Conservation (phyloP, 2,329 filamentous ascomycete genomes). For the Truncatella angustata region DNA sequence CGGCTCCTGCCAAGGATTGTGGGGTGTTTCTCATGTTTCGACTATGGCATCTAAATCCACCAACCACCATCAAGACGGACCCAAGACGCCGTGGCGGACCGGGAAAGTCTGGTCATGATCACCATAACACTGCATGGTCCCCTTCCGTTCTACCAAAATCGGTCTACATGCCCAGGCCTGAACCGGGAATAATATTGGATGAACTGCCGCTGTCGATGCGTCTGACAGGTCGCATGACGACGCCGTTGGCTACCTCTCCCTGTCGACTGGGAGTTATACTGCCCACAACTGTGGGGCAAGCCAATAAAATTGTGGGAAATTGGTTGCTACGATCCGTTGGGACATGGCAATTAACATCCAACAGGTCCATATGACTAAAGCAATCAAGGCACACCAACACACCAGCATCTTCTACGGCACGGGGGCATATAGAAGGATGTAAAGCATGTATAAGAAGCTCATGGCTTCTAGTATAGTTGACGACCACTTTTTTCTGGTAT, state of each 20-base stretch:
- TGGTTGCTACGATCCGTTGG: background rate
- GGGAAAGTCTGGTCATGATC: background rate
- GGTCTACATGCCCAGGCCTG: background rate
- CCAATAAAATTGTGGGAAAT: conserved; percentile 3
- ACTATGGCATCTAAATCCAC: conserved; percentile 13
- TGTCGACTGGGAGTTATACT: background rate
- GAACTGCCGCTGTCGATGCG: conserved; percentile 4
- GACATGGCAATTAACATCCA: conserved; percentile 1
- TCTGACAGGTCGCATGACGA: background rate
- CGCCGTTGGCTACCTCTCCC: background rate
- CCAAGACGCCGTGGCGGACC: conserved; percentile 7
- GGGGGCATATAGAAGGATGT: too few species aligned
- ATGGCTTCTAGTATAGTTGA: background rate
- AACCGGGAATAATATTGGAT: background rate
- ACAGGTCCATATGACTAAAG: background rate
- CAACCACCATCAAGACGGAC: conserved; percentile 13
- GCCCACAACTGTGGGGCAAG: background rate
- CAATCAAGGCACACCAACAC: background rate
- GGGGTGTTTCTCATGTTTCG: conserved; percentile 1
- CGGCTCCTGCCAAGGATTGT: conserved; percentile 3
- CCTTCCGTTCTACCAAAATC: background rate
- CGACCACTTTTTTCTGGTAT: background rate
- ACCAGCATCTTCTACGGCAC: too few species aligned
- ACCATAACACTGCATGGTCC: conserved; percentile 5
- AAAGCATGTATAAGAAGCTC: background rate